Evolutionary conservation across 1,284 basidiomycete genomes (phyloP).

Genomic region (Singerocomus rubriflavus): DNA sequence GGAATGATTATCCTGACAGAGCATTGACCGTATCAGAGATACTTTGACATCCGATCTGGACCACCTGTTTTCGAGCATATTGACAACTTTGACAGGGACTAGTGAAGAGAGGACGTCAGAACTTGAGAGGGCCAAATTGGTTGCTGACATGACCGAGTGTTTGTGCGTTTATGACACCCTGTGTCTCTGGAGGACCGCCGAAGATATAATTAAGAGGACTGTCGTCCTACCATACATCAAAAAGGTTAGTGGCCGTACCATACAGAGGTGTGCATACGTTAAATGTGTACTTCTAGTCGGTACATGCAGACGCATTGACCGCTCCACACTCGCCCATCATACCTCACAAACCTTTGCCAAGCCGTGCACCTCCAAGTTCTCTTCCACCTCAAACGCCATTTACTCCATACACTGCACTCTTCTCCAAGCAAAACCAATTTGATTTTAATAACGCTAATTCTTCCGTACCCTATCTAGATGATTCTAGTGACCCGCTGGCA

Average conservation of each 20-base stretch:
- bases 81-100: constrained; percentile 46
- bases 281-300: constrained; percentile 48
- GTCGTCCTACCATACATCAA: constrained; percentile 73
- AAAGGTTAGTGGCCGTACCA: constrained; percentile 48
- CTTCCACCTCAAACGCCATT: constrained; percentile 69
- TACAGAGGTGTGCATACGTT: background rate
- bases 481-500: constrained; percentile 63
- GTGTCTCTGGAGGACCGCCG: constrained; percentile 80
- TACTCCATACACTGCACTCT: constrained; percentile 61
- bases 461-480: constrained; percentile 54
- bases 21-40: constrained; percentile 76
- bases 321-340: constrained; percentile 70
- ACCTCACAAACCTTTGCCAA: constrained; percentile 57
- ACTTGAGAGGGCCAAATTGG: constrained; percentile 59
- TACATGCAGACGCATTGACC: constrained; percentile 65
- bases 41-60: constrained; percentile 84
- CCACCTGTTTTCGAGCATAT: constrained; percentile 64
- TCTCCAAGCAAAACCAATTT: constrained; percentile 48
- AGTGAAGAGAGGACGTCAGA: constrained; percentile 50
- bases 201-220: constrained; percentile 74
- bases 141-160: constrained; percentile 71
- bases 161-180: constrained; percentile 81
- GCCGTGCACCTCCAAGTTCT: constrained; percentile 25
- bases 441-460: constrained; percentile 29
- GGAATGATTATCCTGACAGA: constrained; percentile 42